phyloP scores from a whole-genome alignment of 305 asterid genomes.

The Fraxinus ornus region DNA sequence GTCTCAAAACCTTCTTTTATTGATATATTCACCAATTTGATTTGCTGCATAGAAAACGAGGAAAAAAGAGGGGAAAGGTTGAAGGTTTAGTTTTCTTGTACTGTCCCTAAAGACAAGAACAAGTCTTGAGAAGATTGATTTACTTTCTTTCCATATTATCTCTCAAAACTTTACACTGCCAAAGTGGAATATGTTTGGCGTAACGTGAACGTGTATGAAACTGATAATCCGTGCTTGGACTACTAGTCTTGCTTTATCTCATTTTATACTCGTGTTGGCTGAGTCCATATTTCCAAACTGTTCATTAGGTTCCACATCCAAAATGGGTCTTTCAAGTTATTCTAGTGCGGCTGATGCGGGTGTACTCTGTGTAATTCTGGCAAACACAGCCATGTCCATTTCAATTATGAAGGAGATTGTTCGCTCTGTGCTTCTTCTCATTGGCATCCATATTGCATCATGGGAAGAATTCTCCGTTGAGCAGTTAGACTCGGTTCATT shows the following conservation, averaged over 20 bases:
- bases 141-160: background rate
- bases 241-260: background rate
- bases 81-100: background rate
- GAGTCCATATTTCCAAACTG: slow-evolving; percentile 3
- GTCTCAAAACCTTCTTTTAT: background rate
- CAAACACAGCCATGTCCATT: slow-evolving; percentile 85
- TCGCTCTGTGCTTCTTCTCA: slow-evolving; percentile 62
- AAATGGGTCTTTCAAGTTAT: slow-evolving; percentile 84
- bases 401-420: slow-evolving; percentile 73
- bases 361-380: slow-evolving; percentile 73
- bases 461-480: slow-evolving; percentile 71
- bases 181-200: background rate
- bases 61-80: background rate
- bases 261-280: slow-evolving; percentile 18
- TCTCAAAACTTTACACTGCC: background rate
- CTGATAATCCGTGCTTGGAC: background rate
- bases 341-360: slow-evolving; percentile 86
- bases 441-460: slow-evolving; percentile 68
- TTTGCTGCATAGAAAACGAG: background rate
- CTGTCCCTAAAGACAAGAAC: background rate
- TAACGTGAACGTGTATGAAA: too few species aligned
- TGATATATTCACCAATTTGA: background rate
- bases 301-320: slow-evolving; percentile 31
- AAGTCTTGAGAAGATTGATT: background rate
- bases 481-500: slow-evolving; percentile 41